phyloP scores from a whole-genome alignment of 345 rosid species.

The Melastoma malabathricum region DNA sequence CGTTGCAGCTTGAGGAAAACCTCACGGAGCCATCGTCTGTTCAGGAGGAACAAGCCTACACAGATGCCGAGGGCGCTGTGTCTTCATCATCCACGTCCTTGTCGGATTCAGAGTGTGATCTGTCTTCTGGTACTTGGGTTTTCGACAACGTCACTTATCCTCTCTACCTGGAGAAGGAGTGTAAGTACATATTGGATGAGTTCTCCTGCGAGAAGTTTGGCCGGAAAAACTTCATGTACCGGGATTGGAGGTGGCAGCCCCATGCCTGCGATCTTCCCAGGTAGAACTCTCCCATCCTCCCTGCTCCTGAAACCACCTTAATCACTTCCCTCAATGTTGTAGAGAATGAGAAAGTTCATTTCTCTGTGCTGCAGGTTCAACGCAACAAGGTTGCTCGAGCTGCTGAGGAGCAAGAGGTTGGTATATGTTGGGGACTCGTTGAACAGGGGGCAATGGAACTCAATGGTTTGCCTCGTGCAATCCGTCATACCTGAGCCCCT shows the following conservation, averaged over 20 bases:
- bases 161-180: conserved; percentile 59
- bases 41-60: background rate
- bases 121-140: conserved; percentile 74
- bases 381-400: conserved; percentile 60
- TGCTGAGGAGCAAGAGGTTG: conserved; percentile 73
- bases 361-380: conserved; percentile 39
- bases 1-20: no score
- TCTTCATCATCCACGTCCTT: background rate
- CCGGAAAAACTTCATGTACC: conserved; percentile 49
- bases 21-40: no score
- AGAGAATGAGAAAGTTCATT: background rate
- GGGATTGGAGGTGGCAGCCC: conserved; percentile 88
- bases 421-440: conserved; percentile 85
- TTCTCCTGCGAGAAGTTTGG: conserved; percentile 81
- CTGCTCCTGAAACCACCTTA: background rate
- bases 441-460: conserved; percentile 85
- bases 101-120: conserved; percentile 22
- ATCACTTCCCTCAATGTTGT: conserved; percentile 1
- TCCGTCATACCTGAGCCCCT: conserved; percentile 33
- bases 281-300: conserved; percentile 16
- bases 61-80: background rate
- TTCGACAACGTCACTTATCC: conserved; percentile 58
- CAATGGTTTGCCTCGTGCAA: conserved; percentile 73
- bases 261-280: conserved; percentile 70
- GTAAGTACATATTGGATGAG: conserved; percentile 65